These are phyloP conservation scores for Microdochium nivale DNA, from an alignment of 2,329 filamentous ascomycete genomes.

Conservation along the genomic window DNA sequence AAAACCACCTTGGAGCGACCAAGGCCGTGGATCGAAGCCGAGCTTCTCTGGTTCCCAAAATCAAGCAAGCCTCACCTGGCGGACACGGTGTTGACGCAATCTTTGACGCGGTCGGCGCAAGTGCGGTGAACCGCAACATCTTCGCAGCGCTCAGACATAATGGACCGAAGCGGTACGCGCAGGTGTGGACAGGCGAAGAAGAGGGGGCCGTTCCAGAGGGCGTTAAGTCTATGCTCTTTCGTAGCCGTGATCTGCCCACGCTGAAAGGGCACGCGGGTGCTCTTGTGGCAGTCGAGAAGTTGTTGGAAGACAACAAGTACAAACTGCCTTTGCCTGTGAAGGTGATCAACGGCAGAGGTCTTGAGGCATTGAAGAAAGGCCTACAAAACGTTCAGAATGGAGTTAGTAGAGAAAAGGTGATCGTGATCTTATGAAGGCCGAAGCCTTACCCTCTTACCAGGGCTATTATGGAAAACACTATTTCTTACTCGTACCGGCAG, in stretches of 20 bases:
- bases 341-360: conserved; percentile 1
- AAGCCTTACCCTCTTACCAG: too few species aligned
- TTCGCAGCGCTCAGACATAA: conserved; percentile 3
- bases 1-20: conserved; percentile 2
- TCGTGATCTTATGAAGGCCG: too few species aligned
- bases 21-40: conserved; percentile 1
- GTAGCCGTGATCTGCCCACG: background rate
- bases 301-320: conserved; percentile 4
- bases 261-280: conserved; percentile 1
- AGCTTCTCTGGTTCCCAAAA: background rate
- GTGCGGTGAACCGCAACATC: conserved; percentile 1
- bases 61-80: conserved; percentile 1
- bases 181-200: conserved; percentile 5
- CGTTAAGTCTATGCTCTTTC: conserved; percentile 1
- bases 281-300: conserved; percentile 2
- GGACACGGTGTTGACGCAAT: conserved; percentile 5
- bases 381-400: too few species aligned
- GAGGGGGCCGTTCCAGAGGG: conserved; percentile 3
- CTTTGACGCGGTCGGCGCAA: conserved; percentile 4
- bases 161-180: conserved; percentile 5
- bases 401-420: too few species aligned
- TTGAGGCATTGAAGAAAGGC: conserved; percentile 3
- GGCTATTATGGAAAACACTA: too few species aligned
- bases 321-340: conserved; percentile 5
- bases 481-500: too few species aligned